Percentiles rank a stretch among this genome's conserved stretches.
Evolutionary conservation across 495 filamentous ascomycete species (phyloP).

Genomic region (Pyronema omphalodes): DNA sequence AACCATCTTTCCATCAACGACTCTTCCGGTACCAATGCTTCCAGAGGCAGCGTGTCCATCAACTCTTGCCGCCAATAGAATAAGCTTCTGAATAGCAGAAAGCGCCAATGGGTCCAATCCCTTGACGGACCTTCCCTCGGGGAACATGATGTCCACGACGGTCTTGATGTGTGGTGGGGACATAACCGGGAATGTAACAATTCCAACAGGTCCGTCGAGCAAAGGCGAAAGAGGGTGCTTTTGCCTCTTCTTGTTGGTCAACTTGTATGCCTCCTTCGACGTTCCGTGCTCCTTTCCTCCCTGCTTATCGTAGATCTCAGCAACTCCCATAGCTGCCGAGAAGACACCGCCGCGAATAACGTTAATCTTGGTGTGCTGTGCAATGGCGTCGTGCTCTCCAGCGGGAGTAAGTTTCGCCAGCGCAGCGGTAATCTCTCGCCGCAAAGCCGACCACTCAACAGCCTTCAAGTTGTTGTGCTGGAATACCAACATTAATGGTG

Average conservation of each 20-base stretch:
- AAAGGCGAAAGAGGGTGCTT: constrained; percentile 44
- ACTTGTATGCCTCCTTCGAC: constrained; percentile 34
- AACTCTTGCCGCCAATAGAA: constrained; percentile 69
- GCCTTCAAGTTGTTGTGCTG: constrained; percentile 92
- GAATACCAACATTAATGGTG: constrained; percentile 77
- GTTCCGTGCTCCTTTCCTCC: constrained; percentile 27
- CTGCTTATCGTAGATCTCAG: constrained; percentile 55
- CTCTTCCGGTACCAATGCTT: constrained; percentile 39
- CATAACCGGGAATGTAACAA: constrained; percentile 64
- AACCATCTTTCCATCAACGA: constrained; percentile 62
- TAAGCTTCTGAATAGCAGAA: constrained; percentile 63
- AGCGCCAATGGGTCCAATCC: constrained; percentile 62
- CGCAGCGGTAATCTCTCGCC: constrained; percentile 59
- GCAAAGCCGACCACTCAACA: constrained; percentile 67
- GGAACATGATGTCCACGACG: constrained; percentile 64
- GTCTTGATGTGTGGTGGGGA: constrained; percentile 65
- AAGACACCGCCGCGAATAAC: constrained; percentile 81
- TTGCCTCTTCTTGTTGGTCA: constrained; percentile 34
- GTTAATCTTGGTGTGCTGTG: constrained; percentile 49
- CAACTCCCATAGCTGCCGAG: constrained; percentile 58
- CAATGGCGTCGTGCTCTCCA: constrained; percentile 15
- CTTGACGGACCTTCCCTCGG: constrained; percentile 57
- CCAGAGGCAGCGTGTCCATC: constrained; percentile 26
- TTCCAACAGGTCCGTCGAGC: constrained; percentile 58
- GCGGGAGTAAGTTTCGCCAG: constrained; percentile 37